Percentiles rank a stretch among this genome's conserved stretches.
Evolutionary conservation across 805 yeast species (phyloP).

Genomic region (Crinitomyces ghanaensis): DNA sequence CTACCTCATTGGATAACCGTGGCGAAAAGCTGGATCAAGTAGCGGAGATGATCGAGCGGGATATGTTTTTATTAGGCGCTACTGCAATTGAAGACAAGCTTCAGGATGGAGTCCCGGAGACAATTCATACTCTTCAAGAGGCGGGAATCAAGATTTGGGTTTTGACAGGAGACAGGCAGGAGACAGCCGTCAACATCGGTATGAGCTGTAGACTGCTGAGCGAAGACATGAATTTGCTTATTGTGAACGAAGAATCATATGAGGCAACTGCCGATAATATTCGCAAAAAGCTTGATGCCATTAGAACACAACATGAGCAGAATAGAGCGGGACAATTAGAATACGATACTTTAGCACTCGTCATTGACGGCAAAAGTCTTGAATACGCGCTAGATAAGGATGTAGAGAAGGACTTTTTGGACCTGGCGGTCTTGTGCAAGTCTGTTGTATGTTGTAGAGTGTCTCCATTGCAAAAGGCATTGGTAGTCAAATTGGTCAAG

Average conservation of each 20-base stretch:
- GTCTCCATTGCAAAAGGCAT: constrained; percentile 92
- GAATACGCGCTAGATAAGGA: constrained; percentile 75
- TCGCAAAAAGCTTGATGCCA: constrained; percentile 62
- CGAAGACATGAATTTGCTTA: constrained; percentile 90
- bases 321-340: constrained; percentile 35
- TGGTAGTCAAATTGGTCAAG: constrained; percentile 91
- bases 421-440: constrained; percentile 75
- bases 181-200: constrained; percentile 96
- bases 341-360: constrained; percentile 67
- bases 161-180: constrained; percentile 95
- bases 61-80: constrained; percentile 78
- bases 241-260: constrained; percentile 75
- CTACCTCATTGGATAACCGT: constrained; percentile 70
- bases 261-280: constrained; percentile 69
- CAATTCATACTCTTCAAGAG: constrained; percentile 85
- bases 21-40: constrained; percentile 68
- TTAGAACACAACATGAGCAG: constrained; percentile 40
- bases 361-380: constrained; percentile 90
- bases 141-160: constrained; percentile 99
- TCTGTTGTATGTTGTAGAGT: constrained; percentile 98
- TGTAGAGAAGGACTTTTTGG: constrained; percentile 65
- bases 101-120: constrained; percentile 98
- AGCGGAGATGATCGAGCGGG: constrained; percentile 78
- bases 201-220: constrained; percentile 91
- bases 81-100: constrained; percentile 97